Evolutionary conservation across 768 basidiomycete species (phyloP), one percentile per base, ranked within the genome.

Genomic region (Xerocomus spinulosus): DNA sequence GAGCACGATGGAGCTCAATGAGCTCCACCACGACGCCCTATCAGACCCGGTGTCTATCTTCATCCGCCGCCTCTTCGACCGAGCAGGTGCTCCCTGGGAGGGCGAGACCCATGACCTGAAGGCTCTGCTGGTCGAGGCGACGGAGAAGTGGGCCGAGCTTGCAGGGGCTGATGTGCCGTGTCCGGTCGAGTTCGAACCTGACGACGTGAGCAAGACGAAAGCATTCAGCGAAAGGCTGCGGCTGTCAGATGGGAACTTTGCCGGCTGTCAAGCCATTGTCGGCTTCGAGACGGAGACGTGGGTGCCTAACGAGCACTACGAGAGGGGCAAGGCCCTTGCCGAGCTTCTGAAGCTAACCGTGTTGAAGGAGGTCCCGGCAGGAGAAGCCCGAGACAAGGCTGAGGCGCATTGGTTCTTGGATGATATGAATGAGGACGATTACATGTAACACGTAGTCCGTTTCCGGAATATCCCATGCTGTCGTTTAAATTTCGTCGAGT

Each of bases 211-310:
- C 23, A 12, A 43, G 36, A 38, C 36, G 35, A 38, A 25, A 36
- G 17, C 12, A 36, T 36, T 49, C 28, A 29, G 37, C 23, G 21
- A 1, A 32, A 26, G 3, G 5, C 48, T 24, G 29, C 15, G 10
- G 8, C 21, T 9, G 14, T 42, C 49, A 13, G 34, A 42, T 9
- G 20, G 18, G 47, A 24, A 9, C 30, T 17, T 30, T 4, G 26
- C 29, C 26, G 18, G 4, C 26, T 29, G 17, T 26, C 41, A 8
- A 20, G n/a, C 3, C 41, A 30, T 37, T 14, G 9, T 36, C 15
- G 47, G 47, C 18, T 35, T 37, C 26, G 34, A 13, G 41, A 15
- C 25, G 28, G 47, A 48, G 18, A 25, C 23, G 12, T 48, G 46
- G 39, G 40, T 48, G 20, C 13, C 33, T 28, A n/a, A 6, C 20